These are phyloP conservation scores for Yarrowia sp. DNA, from an alignment of 805 yeast species.

Conservation along the genomic window DNA sequence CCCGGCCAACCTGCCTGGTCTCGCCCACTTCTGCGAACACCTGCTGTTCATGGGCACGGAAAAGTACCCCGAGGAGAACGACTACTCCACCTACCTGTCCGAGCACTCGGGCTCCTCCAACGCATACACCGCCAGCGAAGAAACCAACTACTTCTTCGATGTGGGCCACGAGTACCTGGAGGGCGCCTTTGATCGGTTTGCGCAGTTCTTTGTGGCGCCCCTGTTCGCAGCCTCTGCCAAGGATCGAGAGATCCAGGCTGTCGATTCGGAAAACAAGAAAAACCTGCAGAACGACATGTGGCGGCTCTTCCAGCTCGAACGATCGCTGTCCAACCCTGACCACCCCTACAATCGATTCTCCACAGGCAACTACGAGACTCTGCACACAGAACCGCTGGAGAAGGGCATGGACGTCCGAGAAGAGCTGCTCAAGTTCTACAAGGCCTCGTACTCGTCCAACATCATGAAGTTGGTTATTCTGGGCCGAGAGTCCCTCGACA, in stretches of 20 bases:
- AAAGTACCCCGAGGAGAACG: conserved; percentile 78
- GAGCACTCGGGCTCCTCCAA: conserved; percentile 89
- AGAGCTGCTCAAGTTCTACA: conserved; percentile 77
- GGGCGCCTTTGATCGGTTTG: conserved; percentile 90
- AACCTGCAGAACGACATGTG: conserved; percentile 88
- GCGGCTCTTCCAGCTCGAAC: conserved; percentile 87
- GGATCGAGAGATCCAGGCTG: conserved; percentile 92
- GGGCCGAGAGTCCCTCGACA: conserved; percentile 80
- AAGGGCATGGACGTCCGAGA: conserved; percentile 78
- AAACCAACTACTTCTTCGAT: conserved; percentile 91
- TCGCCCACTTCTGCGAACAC: conserved; percentile 93
- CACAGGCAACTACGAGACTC: conserved; percentile 83
- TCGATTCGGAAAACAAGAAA: conserved; percentile 94
- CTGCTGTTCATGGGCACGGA: conserved; percentile 80
- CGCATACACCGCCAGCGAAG: conserved; percentile 88
- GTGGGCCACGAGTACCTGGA: conserved; percentile 74
- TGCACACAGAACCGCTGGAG: conserved; percentile 67
- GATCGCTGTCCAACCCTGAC: conserved; percentile 68
- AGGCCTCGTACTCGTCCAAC: conserved; percentile 77
- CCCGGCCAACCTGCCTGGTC: conserved; percentile 71
- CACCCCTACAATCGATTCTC: conserved; percentile 91
- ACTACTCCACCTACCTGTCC: conserved; percentile 73
- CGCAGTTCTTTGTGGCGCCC: conserved; percentile 91
- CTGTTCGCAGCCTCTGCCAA: conserved; percentile 75
- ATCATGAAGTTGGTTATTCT: conserved; percentile 85